Base-by-base conservation (phyloP, 805 yeast species). In the Sungouiozyma ichnusensis region DNA sequence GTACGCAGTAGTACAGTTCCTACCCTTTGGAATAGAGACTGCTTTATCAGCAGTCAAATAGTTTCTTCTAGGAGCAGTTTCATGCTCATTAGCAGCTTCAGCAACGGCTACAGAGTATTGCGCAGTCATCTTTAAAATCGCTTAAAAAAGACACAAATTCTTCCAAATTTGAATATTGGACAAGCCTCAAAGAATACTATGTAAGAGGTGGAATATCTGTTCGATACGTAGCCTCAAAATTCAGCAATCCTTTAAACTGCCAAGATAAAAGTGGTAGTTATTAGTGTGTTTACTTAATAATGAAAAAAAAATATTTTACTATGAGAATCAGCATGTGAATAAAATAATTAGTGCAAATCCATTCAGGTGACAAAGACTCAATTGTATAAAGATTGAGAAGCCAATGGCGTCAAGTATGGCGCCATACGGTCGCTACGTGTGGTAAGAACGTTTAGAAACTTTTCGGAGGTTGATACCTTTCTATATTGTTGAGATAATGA, bases 31-130 rank as follows among this genome's bases (percentile, higher is more conserved):
- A 54, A 77, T 72, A 4, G 60, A 62, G 37, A 81, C 55, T 5
- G 81, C 66, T 0, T 60, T 72, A 13, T 73, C 71, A 3, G 58
- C 63, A 4, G 35, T 42, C 44, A 64, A 62, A 45, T 72, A 71
- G 53, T 72, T 77, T 66, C 87, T 75, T 66, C 88, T 75, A 52
- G 92, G 90, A 9, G 90, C 90, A 29, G 92, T 81, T 63, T 84
- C 92, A 47, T 85, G 85, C 15, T 73, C 72, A 50, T 73, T 73
- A 37, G 85, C 83, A 9, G 67, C 51, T 54, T 77, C 77, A 19
- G 86, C 88, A 33, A 80, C 84, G 18, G 77, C 76, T 13, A 78
- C 82, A 48, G 69, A 68, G 33, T 49, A 56, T 43, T 52, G 57
- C 27, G 20, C 33, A 37, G 40, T 46, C 55, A 54, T 53, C 39